A percentile compares a stretch with the other conserved stretches of the same genome.
These are phyloP conservation scores for Phylloporus sp. DNA, from an alignment of 768 basidiomycete species.

Conservation along the genomic window DNA sequence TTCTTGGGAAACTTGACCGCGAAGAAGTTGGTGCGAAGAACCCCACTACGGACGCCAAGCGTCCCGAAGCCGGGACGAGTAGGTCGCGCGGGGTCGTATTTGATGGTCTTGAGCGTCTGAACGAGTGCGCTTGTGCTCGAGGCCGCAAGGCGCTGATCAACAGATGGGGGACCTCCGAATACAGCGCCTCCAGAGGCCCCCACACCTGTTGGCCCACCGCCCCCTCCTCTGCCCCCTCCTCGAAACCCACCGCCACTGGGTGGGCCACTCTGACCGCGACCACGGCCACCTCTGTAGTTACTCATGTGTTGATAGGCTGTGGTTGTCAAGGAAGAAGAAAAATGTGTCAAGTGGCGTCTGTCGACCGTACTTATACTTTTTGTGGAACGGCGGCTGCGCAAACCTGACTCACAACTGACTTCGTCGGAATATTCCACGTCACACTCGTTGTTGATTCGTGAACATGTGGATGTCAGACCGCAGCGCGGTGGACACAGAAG, in stretches of 20 bases:
- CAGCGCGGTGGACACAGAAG: not conserved
- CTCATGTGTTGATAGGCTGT: constrained; percentile 15
- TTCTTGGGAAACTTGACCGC: constrained; percentile 36
- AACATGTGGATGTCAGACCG: not conserved
- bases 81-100: constrained; percentile 36
- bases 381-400: too few relatives aligned
- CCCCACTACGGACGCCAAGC: constrained; percentile 35
- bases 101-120: constrained; percentile 25
- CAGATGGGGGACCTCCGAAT: constrained; percentile 29
- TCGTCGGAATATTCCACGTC: not conserved
- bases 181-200: constrained; percentile 24
- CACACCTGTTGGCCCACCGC: constrained; percentile 26
- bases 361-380: constrained; percentile 9
- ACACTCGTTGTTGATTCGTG: not conserved
- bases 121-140: constrained; percentile 25
- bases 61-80: constrained; percentile 45
- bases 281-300: constrained; percentile 16
- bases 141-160: constrained; percentile 32
- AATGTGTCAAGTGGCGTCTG: not conserved
- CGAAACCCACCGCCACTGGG: constrained; percentile 9
- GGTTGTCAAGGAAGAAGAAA: not conserved
- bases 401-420: not conserved
- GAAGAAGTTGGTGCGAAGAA: constrained; percentile 49
- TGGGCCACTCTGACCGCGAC: constrained; percentile 13
- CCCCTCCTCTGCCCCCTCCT: constrained; percentile 22